Percentiles rank a stretch among this genome's conserved stretches.
phyloP scores from a whole-genome alignment of 2,329 filamentous ascomycete species.

The Aspergillus viridinutans region DNA sequence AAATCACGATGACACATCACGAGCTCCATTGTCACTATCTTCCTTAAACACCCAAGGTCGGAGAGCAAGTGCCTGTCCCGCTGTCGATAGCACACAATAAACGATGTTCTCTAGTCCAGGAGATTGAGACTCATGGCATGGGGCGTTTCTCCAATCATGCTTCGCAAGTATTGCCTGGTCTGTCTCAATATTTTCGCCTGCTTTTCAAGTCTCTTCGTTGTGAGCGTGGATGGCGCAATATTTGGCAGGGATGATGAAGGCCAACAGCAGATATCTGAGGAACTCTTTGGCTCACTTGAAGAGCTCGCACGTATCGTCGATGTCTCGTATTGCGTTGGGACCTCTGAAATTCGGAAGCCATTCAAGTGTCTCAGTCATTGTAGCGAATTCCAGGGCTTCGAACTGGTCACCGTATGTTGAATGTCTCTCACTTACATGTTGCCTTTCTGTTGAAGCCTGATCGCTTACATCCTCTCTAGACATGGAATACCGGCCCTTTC shows the following conservation, averaged over 20 bases:
- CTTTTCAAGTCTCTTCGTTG: neutral
- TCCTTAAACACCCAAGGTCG: neutral
- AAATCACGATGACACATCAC: neutral
- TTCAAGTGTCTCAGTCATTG: constrained; percentile 85
- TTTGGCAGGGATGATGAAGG: constrained; percentile 2
- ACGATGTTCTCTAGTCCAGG: neutral
- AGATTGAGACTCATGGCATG: neutral
- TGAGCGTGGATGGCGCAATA: neutral
- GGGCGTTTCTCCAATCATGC: neutral
- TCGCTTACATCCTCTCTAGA: constrained; percentile 36
- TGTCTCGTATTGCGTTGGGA: constrained; percentile 89
- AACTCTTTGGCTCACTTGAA: constrained; percentile 76
- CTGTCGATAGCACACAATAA: neutral
- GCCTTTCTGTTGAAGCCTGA: neutral
- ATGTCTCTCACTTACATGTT: neutral
- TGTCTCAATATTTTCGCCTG: neutral
- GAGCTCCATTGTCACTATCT: neutral
- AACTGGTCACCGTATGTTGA: constrained; percentile 59
- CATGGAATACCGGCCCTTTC: constrained; percentile 86
- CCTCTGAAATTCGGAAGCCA: constrained; percentile 73
- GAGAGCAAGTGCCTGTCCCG: neutral
- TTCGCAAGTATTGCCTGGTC: neutral
- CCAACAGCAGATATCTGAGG: constrained; percentile 46
- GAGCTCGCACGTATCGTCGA: constrained; percentile 88
- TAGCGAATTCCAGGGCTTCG: constrained; percentile 73